Conservation (phyloP, 305 asterid species). For the Salvia sclarea region DNA sequence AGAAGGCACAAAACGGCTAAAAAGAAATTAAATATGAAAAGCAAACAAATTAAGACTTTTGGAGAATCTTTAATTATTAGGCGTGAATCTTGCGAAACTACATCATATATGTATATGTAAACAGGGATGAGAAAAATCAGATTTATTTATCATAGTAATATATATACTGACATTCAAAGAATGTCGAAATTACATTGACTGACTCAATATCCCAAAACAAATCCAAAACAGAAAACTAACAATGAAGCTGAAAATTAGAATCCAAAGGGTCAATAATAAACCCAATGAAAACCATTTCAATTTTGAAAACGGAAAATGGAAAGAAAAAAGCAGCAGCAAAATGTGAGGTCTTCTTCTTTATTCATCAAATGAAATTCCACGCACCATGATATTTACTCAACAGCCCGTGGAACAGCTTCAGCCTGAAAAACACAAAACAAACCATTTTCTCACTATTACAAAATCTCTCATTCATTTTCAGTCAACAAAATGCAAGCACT, state of each 20-base stretch:
- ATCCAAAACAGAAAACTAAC: not conserved
- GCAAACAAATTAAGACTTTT: too few relatives aligned
- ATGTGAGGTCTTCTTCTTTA: not conserved
- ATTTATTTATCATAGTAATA: too few relatives aligned
- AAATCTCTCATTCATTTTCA: too few relatives aligned
- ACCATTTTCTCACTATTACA: not conserved
- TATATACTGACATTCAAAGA: conserved; percentile 13
- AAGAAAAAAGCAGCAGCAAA: conserved; percentile 27
- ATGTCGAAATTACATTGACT: not conserved
- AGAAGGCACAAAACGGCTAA: too few relatives aligned
- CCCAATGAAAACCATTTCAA: conserved; percentile 25
- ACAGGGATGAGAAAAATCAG: not conserved
- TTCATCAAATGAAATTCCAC: too few relatives aligned
- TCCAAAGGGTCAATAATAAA: conserved; percentile 7
- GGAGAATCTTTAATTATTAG: too few relatives aligned
- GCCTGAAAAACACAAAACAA: conserved; percentile 39
- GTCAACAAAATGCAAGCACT: too few relatives aligned
- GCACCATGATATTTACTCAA: conserved; percentile 42
- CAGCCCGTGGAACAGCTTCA: conserved; percentile 67
- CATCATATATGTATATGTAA: not conserved
- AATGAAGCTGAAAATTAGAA: not conserved
- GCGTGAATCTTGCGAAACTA: not conserved
- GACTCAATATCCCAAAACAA: not conserved
- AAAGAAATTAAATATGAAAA: too few relatives aligned
- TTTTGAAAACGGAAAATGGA: too few relatives aligned